These are phyloP conservation scores for Berkeleyomyces basicola DNA, from an alignment of 2,329 filamentous ascomycete species.

Conservation along the genomic window DNA sequence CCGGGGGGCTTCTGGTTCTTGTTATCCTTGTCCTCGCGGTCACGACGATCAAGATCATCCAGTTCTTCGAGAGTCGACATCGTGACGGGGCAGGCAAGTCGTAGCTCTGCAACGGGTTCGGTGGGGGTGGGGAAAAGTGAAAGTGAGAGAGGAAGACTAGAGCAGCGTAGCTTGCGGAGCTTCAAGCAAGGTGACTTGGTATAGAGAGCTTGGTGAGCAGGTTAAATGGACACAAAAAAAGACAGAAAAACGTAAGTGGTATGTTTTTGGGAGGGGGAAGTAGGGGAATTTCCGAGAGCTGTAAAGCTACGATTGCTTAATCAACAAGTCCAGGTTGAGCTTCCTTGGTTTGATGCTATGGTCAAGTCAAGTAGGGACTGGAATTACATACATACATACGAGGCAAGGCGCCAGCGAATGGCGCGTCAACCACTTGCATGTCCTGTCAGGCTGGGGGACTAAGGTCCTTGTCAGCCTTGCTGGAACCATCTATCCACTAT, in stretches of 20 bases:
- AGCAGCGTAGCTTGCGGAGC: neutral
- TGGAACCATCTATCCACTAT: neutral
- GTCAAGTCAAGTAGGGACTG: neutral
- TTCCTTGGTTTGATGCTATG: neutral
- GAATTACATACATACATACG: neutral
- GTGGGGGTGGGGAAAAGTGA: neutral
- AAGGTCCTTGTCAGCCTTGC: neutral
- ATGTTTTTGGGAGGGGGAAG: neutral
- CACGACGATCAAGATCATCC: conserved; percentile 69
- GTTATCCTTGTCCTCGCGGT: conserved; percentile 39
- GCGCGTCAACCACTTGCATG: neutral
- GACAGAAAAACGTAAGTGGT: neutral
- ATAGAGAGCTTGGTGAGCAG: neutral
- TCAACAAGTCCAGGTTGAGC: neutral
- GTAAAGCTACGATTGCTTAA: neutral
- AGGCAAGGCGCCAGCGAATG: conserved; percentile 5
- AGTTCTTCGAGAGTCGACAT: conserved; percentile 91
- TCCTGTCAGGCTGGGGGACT: neutral
- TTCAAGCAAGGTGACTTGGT: neutral
- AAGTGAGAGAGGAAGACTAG: neutral
- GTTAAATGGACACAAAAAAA: neutral
- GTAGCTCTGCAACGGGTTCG: conserved; percentile 10
- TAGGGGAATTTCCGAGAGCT: neutral
- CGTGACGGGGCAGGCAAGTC: conserved; percentile 17
- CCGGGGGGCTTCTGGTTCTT: conserved; percentile 20